Percentiles rank a stretch among this genome's conserved stretches.
Evolutionary conservation across 805 yeast species (phyloP).

Genomic region (Candida stauntonica): DNA sequence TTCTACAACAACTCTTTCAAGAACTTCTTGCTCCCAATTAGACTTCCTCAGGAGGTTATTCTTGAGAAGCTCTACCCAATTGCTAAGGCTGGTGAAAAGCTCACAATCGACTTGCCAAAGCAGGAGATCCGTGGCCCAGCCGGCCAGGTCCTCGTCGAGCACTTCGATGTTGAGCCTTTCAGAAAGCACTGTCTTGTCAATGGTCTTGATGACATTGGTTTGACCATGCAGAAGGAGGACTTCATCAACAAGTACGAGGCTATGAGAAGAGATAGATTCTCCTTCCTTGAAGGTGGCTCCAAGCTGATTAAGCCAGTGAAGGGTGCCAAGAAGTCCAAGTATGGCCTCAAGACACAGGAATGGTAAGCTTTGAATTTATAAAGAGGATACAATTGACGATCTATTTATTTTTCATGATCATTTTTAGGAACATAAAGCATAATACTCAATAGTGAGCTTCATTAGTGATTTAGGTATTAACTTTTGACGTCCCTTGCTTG

Average conservation of each 20-base stretch:
- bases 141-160: constrained; percentile 71
- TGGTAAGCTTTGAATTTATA: constrained; percentile 41
- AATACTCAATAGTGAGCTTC: too few species aligned
- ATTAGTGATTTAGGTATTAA: too few species aligned
- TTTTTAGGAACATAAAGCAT: too few species aligned
- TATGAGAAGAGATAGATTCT: constrained; percentile 70
- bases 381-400: not conserved
- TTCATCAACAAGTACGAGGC: constrained; percentile 71
- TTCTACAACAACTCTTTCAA: constrained; percentile 96
- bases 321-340: constrained; percentile 65
- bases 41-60: constrained; percentile 79
- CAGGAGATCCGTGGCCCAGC: constrained; percentile 69
- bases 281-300: constrained; percentile 91
- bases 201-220: constrained; percentile 95
- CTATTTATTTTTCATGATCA: not conserved
- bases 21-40: constrained; percentile 90
- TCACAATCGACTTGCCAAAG: constrained; percentile 80
- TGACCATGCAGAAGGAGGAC: constrained; percentile 86
- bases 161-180: constrained; percentile 85
- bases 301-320: constrained; percentile 57
- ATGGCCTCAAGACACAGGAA: constrained; percentile 67
- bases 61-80: constrained; percentile 68
- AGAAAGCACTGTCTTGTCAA: constrained; percentile 92
- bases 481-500: too few species aligned
- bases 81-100: constrained; percentile 62